A percentile compares a stretch with the other conserved stretches of the same genome.
phyloP scores from a whole-genome alignment of 768 basidiomycete species.

The Hericium rajendrae region DNA sequence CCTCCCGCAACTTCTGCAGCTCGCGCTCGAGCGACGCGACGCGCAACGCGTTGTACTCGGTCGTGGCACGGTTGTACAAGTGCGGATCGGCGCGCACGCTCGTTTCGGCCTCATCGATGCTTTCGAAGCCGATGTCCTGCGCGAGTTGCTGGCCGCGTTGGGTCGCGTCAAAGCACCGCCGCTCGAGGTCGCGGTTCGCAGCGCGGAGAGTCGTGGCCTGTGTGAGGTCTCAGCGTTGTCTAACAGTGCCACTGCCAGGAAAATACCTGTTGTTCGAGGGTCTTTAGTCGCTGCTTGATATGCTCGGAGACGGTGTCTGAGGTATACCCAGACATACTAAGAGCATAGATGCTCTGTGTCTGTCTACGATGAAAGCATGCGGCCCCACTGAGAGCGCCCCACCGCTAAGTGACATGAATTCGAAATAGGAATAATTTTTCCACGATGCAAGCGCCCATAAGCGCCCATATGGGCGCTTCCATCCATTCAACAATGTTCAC shows the following conservation, averaged over 20 bases:
- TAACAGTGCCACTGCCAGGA: not conserved
- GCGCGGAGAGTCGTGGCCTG: not conserved
- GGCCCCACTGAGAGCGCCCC: no score
- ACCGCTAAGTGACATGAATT: no score
- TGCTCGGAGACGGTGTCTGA: not conserved
- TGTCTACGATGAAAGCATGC: no score
- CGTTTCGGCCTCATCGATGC: not conserved
- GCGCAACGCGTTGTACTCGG: not conserved
- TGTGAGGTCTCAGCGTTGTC: not conserved
- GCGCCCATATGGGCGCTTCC: no score
- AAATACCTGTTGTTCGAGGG: not conserved
- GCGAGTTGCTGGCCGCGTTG: conserved; percentile 2
- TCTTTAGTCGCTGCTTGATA: not conserved
- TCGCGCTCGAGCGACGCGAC: not conserved
- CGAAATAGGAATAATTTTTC: no score
- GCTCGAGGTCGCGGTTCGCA: not conserved
- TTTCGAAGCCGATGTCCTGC: not conserved
- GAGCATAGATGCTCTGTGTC: no score
- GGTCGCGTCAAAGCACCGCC: not conserved
- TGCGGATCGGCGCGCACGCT: not conserved
- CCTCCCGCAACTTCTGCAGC: not conserved
- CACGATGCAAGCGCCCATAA: no score
- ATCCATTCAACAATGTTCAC: no score
- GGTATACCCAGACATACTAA: no score
- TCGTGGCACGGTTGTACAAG: not conserved